Base-by-base conservation (phyloP, 2,329 filamentous ascomycete genomes). In the Claviceps cyperi region DNA sequence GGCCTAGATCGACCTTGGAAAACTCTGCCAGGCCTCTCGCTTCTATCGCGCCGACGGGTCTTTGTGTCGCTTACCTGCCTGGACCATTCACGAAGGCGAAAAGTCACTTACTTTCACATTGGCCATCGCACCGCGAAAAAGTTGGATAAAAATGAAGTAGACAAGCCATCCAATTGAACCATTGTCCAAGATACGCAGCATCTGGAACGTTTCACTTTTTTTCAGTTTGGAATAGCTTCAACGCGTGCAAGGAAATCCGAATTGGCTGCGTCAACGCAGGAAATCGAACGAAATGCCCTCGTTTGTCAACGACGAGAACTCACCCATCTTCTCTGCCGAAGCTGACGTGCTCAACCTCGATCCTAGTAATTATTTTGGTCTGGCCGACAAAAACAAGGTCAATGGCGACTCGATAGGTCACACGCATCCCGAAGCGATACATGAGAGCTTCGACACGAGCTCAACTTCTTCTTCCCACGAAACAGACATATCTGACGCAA, bases 361-460 rank as follows among this genome's bases (percentile, higher is more conserved):
- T 57, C 66, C 63, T 38, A 63, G 62, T 53, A 66, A 65, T 54
- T 64, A 64, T 47, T 65, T 69, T 54, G 60, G 60, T 46, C 58
- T 67, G 50, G 58, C 58, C 46, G 56, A 59, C 53, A 67, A 66
- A 53, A 60, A 62, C 51, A 60, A 59, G 52, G 56, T 65, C 52
- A 60, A 68, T 62, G 64, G 61, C 58, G 59, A 62, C 56, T 59
- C 60, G 40, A 57, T 67, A 65, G 55, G 62, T 61, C 59, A 68
- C 61, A 57, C 72, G 62, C 62, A 67, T 57, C 64, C 73, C 56
- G 68, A 70, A 58, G 68, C 68, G 50, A 69, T 69, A 59, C 68
- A 71, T 65, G 72, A 74, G 58, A 73, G 67, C 66, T 75, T 75
- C 60, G 74, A 76, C 69, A 74, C 72, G 57, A 71, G 69, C 60